These are phyloP conservation scores for Trichoderma gracile DNA, from an alignment of 2,329 filamentous ascomycete species.

Conservation along the genomic window DNA sequence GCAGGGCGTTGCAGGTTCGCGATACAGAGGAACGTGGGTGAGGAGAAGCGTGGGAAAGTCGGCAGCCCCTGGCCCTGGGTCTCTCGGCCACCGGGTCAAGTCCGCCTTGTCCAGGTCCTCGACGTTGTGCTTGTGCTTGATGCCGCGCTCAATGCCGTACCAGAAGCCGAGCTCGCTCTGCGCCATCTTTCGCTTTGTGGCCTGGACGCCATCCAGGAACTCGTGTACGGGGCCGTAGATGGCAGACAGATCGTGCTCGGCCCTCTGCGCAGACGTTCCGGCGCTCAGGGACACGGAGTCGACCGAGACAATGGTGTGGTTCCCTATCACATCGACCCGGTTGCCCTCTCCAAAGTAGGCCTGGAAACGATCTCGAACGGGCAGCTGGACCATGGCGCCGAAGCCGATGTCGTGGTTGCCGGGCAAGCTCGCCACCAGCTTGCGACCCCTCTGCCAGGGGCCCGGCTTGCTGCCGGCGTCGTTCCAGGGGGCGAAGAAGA, in stretches of 20 bases:
- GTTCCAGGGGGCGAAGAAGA: slow-evolving; percentile 75
- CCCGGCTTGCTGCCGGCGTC: slow-evolving; percentile 56
- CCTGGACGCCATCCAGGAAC: slow-evolving; percentile 70
- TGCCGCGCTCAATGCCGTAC: slow-evolving; percentile 58
- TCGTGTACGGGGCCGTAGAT: slow-evolving; percentile 76
- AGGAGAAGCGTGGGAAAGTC: slow-evolving; percentile 87
- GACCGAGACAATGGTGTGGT: slow-evolving; percentile 92
- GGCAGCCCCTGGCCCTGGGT: slow-evolving; percentile 47
- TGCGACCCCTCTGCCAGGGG: slow-evolving; percentile 65
- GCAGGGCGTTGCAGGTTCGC: slow-evolving; percentile 79
- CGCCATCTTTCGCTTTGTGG: slow-evolving; percentile 66
- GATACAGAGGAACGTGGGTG: slow-evolving; percentile 87
- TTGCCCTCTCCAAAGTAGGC: slow-evolving; percentile 92
- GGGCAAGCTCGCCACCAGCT: slow-evolving; percentile 80
- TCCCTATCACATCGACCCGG: slow-evolving; percentile 85
- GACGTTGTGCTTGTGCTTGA: slow-evolving; percentile 59
- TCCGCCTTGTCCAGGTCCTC: slow-evolving; percentile 57
- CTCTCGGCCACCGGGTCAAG: slow-evolving; percentile 34
- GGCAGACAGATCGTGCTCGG: slow-evolving; percentile 52
- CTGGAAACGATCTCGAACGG: slow-evolving; percentile 80
- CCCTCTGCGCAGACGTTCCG: slow-evolving; percentile 52
- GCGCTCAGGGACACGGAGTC: slow-evolving; percentile 89
- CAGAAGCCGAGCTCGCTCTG: slow-evolving; percentile 67
- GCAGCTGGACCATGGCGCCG: slow-evolving; percentile 76
- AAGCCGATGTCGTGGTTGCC: slow-evolving; percentile 97